Percentiles rank a stretch among this genome's conserved stretches.
Conservation (phyloP, 768 basidiomycete genomes). For the Tylopilus rubrobrunneus region DNA sequence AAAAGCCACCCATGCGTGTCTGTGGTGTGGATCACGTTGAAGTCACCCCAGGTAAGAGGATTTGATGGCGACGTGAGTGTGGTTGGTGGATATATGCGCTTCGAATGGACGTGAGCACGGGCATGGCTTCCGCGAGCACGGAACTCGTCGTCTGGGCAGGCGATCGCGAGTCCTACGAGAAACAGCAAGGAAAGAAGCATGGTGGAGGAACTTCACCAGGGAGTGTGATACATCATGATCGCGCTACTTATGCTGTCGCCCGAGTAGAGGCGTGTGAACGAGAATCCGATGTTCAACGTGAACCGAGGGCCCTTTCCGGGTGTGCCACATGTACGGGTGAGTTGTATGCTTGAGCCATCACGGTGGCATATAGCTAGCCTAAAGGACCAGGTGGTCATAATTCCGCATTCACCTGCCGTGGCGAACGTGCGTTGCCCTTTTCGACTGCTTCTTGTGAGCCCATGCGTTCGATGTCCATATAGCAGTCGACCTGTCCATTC, state of each 20-base stretch:
- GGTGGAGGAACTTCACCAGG: background rate
- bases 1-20: slow-evolving; percentile 82
- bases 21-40: slow-evolving; percentile 85
- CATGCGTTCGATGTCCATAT: background rate
- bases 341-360: background rate
- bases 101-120: slow-evolving; percentile 23
- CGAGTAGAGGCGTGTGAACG: background rate
- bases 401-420: background rate
- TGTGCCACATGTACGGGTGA: background rate
- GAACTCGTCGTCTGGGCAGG: slow-evolving; percentile 18
- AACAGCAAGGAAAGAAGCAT: slow-evolving; percentile 19
- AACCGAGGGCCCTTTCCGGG: background rate
- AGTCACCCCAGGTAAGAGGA: slow-evolving; percentile 79
- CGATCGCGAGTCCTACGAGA: slow-evolving; percentile 16
- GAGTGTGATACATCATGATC: background rate
- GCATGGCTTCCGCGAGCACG: slow-evolving; percentile 28
- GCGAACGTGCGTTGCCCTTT: background rate
- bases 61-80: slow-evolving; percentile 55
- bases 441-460: background rate
- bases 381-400: background rate
- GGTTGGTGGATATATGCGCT: slow-evolving; percentile 38
- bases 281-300: background rate
- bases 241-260: slow-evolving; percentile 1
- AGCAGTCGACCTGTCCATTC: too few species aligned
- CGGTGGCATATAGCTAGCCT: background rate